Evolutionary conservation across 345 rosid species (phyloP).

Genomic region (Camelina laxa): DNA sequence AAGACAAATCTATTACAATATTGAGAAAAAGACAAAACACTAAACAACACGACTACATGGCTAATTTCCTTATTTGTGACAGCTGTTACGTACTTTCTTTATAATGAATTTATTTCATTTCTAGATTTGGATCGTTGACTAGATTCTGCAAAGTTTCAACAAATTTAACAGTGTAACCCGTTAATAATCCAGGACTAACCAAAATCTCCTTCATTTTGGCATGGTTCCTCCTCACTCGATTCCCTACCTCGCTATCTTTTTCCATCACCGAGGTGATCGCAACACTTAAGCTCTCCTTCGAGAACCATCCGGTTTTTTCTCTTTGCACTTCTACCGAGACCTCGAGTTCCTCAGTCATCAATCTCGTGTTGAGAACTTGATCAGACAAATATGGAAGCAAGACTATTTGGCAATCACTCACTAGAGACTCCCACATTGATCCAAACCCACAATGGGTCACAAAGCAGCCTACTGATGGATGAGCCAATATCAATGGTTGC

Average conservation of each 20-base stretch:
- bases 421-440: slow-evolving; percentile 56
- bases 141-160: slow-evolving; percentile 25
- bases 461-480: slow-evolving; percentile 50
- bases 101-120: background rate
- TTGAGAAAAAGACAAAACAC: background rate
- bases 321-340: slow-evolving; percentile 52
- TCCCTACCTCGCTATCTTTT: slow-evolving; percentile 42
- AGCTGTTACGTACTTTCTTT: background rate
- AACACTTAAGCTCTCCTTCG: slow-evolving; percentile 39
- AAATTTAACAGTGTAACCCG: slow-evolving; percentile 11
- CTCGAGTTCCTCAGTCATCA: slow-evolving; percentile 50
- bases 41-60: background rate
- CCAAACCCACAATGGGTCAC: slow-evolving; percentile 53
- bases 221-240: slow-evolving; percentile 32
- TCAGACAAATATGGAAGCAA: slow-evolving; percentile 50
- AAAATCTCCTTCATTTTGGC: slow-evolving; percentile 34
- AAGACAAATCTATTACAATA: background rate
- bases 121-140: slow-evolving; percentile 11
- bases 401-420: slow-evolving; percentile 48
- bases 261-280: slow-evolving; percentile 45
- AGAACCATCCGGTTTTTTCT: slow-evolving; percentile 41
- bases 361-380: slow-evolving; percentile 52
- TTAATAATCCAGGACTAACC: slow-evolving; percentile 22
- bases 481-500: slow-evolving; percentile 42
- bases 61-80: background rate